Evolutionary conservation across 139 green algal genomes (phyloP).

Genomic region (Micractinium conductrix): DNA sequence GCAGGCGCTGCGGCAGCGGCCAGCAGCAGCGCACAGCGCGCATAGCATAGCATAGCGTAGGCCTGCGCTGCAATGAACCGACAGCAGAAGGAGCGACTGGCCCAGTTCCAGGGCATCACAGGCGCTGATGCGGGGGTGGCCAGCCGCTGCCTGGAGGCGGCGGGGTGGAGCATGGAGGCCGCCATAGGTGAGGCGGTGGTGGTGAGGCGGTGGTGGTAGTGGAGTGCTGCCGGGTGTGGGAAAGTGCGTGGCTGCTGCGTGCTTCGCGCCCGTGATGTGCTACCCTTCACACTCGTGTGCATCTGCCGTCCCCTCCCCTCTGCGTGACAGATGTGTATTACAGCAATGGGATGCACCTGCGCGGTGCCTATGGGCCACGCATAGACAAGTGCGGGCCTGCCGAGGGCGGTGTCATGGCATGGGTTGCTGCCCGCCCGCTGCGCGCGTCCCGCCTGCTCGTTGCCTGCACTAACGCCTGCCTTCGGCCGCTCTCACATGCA

Average conservation of each 20-base stretch:
- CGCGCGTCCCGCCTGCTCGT: background rate
- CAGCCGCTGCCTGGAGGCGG: slow-evolving; percentile 32
- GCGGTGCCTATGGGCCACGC: background rate
- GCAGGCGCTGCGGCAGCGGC: background rate
- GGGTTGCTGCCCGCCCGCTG: background rate
- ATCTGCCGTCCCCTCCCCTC: too few relatives aligned
- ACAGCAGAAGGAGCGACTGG: slow-evolving; percentile 55
- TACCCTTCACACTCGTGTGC: too few relatives aligned
- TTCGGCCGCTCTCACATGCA: too few relatives aligned
- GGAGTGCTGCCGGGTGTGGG: too few relatives aligned
- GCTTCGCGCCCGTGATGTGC: too few relatives aligned
- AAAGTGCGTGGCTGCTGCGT: too few relatives aligned
- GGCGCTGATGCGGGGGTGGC: slow-evolving; percentile 30
- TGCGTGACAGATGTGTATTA: slow-evolving; percentile 69
- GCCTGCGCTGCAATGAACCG: slow-evolving; percentile 39
- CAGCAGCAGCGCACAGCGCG: background rate
- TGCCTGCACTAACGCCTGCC: too few relatives aligned
- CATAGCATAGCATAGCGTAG: too few relatives aligned
- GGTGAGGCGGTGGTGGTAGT: too few relatives aligned
- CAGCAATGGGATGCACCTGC: slow-evolving; percentile 24
- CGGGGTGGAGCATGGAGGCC: slow-evolving; percentile 59
- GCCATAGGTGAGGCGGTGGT: too few relatives aligned
- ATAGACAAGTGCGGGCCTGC: background rate
- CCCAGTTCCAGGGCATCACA: slow-evolving; percentile 62
- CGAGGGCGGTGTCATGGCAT: background rate